Base-by-base conservation (phyloP, 2,329 filamentous ascomycete genomes). In the Penicillium vulpinum region DNA sequence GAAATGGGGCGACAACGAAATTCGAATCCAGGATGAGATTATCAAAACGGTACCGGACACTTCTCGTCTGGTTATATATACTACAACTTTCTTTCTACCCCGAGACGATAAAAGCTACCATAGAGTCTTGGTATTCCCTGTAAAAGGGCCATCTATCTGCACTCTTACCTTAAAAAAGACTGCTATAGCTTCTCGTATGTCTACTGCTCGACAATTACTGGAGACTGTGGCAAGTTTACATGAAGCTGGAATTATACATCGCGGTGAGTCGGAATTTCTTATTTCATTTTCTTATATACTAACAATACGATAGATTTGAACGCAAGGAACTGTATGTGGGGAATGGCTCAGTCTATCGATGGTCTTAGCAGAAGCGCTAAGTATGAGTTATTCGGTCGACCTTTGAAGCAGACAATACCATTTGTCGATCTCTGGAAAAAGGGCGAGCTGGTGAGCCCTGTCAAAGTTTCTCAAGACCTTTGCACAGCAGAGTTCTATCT, bases 301-400 rank as follows among this genome's bases (percentile, higher is more conserved):
- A 56, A 60, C 40, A 40, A 57, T 49, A 48, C 16, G 16, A 44
- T 51, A 71, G 66, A 70, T 52, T 52, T 70, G 21, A 71, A 65
- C 49, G 58, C 59, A 33, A 65, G 54, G 36, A 71, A 71, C 41
- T 68, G 61, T 59, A 68, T 71, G 62, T 70, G 62, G 66, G 68
- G 65, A 35, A 65, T 69, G 41, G 24, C 38, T 57, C 58, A n/a
- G n/a, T n/a, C 65, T 55, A 54, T 68, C 22, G 52, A 65, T 28
- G 35, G 61, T 60, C 61, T 68, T 26, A 60, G 41, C 43, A 60
- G 64, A 44, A 62, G 49, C 51, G 65, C 57, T 5, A 71, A 69
- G 60, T 70, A 70, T 38, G 33, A 70, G 33, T 40, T 53, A 55
- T 61, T 70, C 9, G 64, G 65, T 40, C 59, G 66, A 33, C 68